Evolutionary conservation across 768 basidiomycete genomes (phyloP).

Genomic region (Pleurotus eryngii): DNA sequence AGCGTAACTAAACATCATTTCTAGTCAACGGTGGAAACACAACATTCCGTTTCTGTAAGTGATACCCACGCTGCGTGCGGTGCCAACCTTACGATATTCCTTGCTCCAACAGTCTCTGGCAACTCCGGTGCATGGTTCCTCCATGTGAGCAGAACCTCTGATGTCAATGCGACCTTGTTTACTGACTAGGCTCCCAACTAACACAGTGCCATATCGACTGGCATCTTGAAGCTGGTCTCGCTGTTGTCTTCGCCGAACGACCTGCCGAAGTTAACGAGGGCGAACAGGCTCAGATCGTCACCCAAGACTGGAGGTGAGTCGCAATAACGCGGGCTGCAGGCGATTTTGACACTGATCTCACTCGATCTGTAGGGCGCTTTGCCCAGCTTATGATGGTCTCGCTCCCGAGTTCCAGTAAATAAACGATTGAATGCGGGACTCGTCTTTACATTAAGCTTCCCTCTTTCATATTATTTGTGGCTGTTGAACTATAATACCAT

Average conservation of each 20-base stretch:
- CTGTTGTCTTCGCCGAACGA: conserved; percentile 29
- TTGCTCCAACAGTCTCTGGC: conserved; percentile 24
- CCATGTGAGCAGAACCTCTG: conserved; percentile 29
- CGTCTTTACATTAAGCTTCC: no score
- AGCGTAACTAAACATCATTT: background rate
- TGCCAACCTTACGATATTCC: background rate
- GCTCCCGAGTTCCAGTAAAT: conserved; percentile 7
- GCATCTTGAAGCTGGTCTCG: conserved; percentile 34
- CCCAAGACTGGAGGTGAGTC: conserved; percentile 25
- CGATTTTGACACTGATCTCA: no score
- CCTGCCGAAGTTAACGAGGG: conserved; percentile 24
- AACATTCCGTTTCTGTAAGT: conserved; percentile 32
- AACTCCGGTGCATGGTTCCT: conserved; percentile 63
- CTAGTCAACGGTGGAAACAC: conserved; percentile 32
- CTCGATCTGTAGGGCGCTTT: background rate
- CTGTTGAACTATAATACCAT: no score
- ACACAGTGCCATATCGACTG: conserved; percentile 30
- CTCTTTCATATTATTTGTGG: no score
- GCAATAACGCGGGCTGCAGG: background rate
- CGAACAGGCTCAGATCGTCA: conserved; percentile 26
- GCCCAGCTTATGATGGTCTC: conserved; percentile 6
- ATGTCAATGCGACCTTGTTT: background rate
- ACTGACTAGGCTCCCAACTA: background rate
- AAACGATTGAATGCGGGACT: no score
- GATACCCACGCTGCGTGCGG: background rate